A percentile compares a stretch with the other conserved stretches of the same genome.
These are phyloP conservation scores for Aspergillus sclerotialis DNA, from an alignment of 2,329 filamentous ascomycete species.

Conservation along the genomic window DNA sequence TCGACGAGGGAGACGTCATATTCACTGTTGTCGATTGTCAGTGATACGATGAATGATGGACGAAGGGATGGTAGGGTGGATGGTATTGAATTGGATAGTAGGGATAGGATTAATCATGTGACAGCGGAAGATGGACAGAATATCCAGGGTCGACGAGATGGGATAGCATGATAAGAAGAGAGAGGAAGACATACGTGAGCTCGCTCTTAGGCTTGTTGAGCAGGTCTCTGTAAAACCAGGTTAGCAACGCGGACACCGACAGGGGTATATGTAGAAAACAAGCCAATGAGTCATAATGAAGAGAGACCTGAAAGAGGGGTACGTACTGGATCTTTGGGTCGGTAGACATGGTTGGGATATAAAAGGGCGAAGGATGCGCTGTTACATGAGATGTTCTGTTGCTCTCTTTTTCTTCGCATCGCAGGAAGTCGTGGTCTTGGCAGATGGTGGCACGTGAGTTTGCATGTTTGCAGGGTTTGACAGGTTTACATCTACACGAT, in stretches of 20 bases:
- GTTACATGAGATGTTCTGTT: neutral
- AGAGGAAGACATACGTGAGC: constrained; percentile 64
- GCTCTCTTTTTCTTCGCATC: constrained; percentile 1
- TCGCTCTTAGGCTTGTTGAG: constrained; percentile 82
- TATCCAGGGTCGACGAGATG: too few relatives aligned
- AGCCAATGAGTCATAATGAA: constrained; percentile 12
- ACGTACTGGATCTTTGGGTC: constrained; percentile 67
- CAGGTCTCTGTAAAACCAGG: constrained; percentile 61
- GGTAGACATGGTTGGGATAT: constrained; percentile 47
- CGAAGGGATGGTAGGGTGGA: too few relatives aligned
- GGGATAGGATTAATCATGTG: constrained; percentile 13
- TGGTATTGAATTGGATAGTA: constrained; percentile 14
- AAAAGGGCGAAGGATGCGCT: constrained; percentile 16
- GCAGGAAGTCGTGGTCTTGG: constrained; percentile 6
- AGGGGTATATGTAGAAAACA: constrained; percentile 10
- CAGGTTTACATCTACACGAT: constrained; percentile 18
- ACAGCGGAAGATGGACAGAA: constrained; percentile 8
- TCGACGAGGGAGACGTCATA: constrained; percentile 81
- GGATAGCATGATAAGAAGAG: neutral
- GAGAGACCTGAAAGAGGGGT: constrained; percentile 7
- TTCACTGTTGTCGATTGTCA: constrained; percentile 64
- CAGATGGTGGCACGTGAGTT: constrained; percentile 2
- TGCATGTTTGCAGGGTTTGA: constrained; percentile 17
- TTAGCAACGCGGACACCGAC: constrained; percentile 7
- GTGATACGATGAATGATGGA: too few relatives aligned